These are phyloP conservation scores for Scheffersomyces illinoinensis DNA, from an alignment of 1,139 yeast species.

Conservation along the genomic window DNA sequence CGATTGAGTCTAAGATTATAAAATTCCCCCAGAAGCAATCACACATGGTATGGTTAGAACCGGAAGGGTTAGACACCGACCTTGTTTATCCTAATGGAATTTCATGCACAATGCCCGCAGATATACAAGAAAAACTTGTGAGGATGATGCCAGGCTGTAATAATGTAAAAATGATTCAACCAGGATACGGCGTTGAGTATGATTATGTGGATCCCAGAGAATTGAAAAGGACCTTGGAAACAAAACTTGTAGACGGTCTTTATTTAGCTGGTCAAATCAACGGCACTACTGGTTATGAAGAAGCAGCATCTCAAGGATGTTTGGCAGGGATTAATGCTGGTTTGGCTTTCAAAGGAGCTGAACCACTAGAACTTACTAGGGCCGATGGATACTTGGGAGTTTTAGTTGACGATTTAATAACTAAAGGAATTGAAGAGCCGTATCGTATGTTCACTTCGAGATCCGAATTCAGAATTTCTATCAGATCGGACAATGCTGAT, in stretches of 20 bases:
- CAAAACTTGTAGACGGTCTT: slow-evolving; percentile 75
- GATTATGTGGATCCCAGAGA: slow-evolving; percentile 96
- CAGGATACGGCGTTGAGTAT: slow-evolving; percentile 98
- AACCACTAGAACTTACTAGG: slow-evolving; percentile 60
- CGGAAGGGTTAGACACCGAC: slow-evolving; percentile 87
- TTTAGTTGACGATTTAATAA: slow-evolving; percentile 86
- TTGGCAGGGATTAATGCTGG: slow-evolving; percentile 97
- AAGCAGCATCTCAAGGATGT: slow-evolving; percentile 96
- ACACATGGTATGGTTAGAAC: slow-evolving; percentile 93
- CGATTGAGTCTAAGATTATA: slow-evolving; percentile 85
- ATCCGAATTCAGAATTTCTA: slow-evolving; percentile 86
- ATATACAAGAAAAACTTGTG: slow-evolving; percentile 76
- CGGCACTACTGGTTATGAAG: slow-evolving; percentile 99
- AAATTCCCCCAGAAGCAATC: slow-evolving; percentile 74
- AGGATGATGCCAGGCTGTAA: slow-evolving; percentile 86
- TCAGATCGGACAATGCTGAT: slow-evolving; percentile 95
- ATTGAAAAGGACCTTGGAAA: slow-evolving; percentile 72
- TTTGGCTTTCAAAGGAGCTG: slow-evolving; percentile 38
- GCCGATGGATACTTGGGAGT: slow-evolving; percentile 92
- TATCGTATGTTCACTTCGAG: slow-evolving; percentile 97
- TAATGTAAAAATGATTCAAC: slow-evolving; percentile 82
- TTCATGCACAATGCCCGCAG: slow-evolving; percentile 95
- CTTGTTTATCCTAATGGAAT: slow-evolving; percentile 95
- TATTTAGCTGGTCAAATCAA: slow-evolving; percentile 96
- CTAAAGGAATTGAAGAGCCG: slow-evolving; percentile 97